Evolutionary conservation across 257 asterid genomes (phyloP), one percentile per base, ranked within the genome.

Genomic region (Linaria vulgaris): DNA sequence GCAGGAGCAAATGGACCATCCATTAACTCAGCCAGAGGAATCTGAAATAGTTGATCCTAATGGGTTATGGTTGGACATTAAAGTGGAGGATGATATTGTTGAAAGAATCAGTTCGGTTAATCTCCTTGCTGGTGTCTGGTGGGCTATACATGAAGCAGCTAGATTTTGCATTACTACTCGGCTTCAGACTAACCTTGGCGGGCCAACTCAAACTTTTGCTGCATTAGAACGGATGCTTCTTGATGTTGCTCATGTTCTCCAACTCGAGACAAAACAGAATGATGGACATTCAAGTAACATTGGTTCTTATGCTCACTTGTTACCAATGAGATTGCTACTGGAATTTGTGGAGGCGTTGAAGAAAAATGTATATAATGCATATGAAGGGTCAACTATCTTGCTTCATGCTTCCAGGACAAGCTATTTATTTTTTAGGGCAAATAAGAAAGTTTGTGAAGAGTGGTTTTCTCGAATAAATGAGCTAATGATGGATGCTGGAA

Each of bases 131-230:
- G 99, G 95, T 72, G 89, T 87, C 61, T 94, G 99, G 99, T 94
- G 99, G 99, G 96, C 97, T 72, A 74, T 90, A 70, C 88, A 94
- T 77, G 99, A 94, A 77, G 95, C 96, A 16, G 97, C 99, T 61
- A 82, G 99, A 78, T 94, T 85, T 74, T 94, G 99, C 83, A 83
- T 94, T 77, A 75, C 87, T 59, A 87, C 96, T n/a, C 88, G 97
- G 37, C 96, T 94, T 31, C 83, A 97, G 69, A 94, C 99, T 64
- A 87, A 94, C 76, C 99, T 94, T 79, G 99, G 99, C 55, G 99
- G 99, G 54, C 99, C 99, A 70, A 85, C 99, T 73, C 99, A 90
- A 81, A 94, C 99, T 67, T 94, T 94, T 81, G 97, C 99, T 79
- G 99, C 97, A 56, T 44, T 90, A 85, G 99, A 94, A 71, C 96